phyloP scores from a whole-genome alignment of 129 eudicot genomes.

The Silybum marianum region DNA sequence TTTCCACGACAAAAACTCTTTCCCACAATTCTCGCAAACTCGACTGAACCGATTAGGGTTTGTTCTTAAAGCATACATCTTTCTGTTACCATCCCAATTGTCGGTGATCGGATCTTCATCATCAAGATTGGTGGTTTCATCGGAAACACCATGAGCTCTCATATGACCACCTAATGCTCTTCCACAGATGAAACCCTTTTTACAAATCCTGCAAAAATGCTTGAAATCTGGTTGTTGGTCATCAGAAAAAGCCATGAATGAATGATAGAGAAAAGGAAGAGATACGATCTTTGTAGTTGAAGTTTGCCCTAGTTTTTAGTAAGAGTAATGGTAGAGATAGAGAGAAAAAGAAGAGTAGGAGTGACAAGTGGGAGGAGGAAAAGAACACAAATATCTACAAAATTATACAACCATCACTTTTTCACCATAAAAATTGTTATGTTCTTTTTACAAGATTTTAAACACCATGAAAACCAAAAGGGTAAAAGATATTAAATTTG shows the following conservation, averaged over 20 bases:
- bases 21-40: slow-evolving; percentile 63
- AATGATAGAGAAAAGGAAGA: not conserved
- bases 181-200: slow-evolving; percentile 84
- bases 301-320: slow-evolving; percentile 77
- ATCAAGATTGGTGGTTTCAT: slow-evolving; percentile 47
- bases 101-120: slow-evolving; percentile 53
- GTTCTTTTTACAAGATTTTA: not conserved
- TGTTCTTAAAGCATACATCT: slow-evolving; percentile 61
- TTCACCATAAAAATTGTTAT: not conserved
- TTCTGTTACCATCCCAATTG: slow-evolving; percentile 43
- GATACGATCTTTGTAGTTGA: slow-evolving; percentile 45
- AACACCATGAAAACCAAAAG: slow-evolving; percentile 9
- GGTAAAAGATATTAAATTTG: too few species aligned
- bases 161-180: slow-evolving; percentile 81
- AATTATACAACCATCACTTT: slow-evolving; percentile 30
- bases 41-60: slow-evolving; percentile 59
- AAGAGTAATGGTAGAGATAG: slow-evolving; percentile 43
- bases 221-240: slow-evolving; percentile 57
- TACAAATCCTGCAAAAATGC: slow-evolving; percentile 72
- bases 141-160: slow-evolving; percentile 80
- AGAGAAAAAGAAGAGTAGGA: slow-evolving; percentile 35
- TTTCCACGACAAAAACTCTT: slow-evolving; percentile 73
- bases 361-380: slow-evolving; percentile 66
- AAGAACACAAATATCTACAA: slow-evolving; percentile 23
- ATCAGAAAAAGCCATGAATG: slow-evolving; percentile 48